A percentile compares a stretch with the other conserved stretches of the same genome.
Conservation (phyloP, 257 asterid species). For the Ophiorrhiza pumila region DNA sequence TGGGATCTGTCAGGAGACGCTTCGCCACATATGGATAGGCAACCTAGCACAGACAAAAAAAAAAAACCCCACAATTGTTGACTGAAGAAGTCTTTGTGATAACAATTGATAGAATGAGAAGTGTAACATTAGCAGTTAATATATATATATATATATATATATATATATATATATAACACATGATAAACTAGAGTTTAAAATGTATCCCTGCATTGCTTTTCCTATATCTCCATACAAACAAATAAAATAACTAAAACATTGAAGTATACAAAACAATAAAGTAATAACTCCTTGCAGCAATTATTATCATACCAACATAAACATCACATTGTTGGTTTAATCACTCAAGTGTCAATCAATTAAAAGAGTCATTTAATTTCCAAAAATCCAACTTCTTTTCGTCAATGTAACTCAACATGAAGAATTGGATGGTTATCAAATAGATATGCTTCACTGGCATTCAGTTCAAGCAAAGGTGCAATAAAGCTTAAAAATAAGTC, state of each 20-base stretch:
- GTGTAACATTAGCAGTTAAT: neutral
- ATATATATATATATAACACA: too few species aligned
- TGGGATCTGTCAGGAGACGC: constrained; percentile 97
- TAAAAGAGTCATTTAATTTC: neutral
- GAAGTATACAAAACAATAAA: neutral
- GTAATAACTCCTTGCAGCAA: neutral
- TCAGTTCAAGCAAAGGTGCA: neutral
- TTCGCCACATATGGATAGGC: constrained; percentile 99
- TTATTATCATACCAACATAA: neutral
- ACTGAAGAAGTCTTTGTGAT: neutral
- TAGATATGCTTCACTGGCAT: neutral
- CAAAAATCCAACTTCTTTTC: neutral
- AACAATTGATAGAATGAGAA: neutral
- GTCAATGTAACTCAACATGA: neutral
- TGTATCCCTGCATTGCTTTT: neutral
- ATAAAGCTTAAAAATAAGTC: neutral
- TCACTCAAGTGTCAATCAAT: neutral
- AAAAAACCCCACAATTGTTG: neutral
- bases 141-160: too few species aligned
- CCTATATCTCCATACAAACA: neutral
- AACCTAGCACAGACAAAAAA: constrained; percentile 78
- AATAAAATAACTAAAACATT: neutral
- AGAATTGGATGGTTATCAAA: neutral
- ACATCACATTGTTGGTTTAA: neutral
- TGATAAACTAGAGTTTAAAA: neutral